Base-by-base conservation (phyloP, 345 rosid genomes). In the Cochlearia excelsa region DNA sequence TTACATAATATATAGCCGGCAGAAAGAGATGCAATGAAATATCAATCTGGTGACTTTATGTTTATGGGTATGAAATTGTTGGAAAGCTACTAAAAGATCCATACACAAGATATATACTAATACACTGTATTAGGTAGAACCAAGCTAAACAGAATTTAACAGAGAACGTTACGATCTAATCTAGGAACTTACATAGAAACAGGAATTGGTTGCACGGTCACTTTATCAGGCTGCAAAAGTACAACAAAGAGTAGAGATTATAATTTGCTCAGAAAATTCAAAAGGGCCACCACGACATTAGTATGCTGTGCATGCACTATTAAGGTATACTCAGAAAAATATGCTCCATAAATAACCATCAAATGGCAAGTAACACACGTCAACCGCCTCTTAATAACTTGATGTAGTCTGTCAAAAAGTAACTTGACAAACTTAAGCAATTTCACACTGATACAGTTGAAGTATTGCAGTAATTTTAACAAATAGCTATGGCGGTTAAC, bases 111-210 rank as follows among this genome's bases (percentile, higher is more conserved):
- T 39, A 42, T 27, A 29, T 30, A 58, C 51, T 43, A 30, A 30
- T 39, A 39, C 23, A 64, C 55, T 49, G 55, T 46, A 16, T 27
- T 30, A 38, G 9, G 5, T 44, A 45, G 44, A 57, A 65, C 16
- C 54, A 58, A 49, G 3, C 69, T 4, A 55, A 29, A 38, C 9
- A 26, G 26, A 27, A 6, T 7, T 37, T 50, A 9, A 50, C 47
- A 46, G 55, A 64, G 47, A 33, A 65, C 11, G 34, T 46, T 29
- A 53, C 29, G 63, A 69, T 42, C 28, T 48, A 48, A 7, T 42
- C 34, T 37, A 53, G 57, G 35, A 65, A 79, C 98, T 88, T 75
- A 92, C 98, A 80, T 84, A 48, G 93, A 80, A 68, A 86, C 79
- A 10, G 98, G 98, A 69, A 81, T 75, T 30, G 93, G 80, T 73